Conservation (phyloP, 1,284 basidiomycete genomes). For the Sphagnurus paluster region DNA sequence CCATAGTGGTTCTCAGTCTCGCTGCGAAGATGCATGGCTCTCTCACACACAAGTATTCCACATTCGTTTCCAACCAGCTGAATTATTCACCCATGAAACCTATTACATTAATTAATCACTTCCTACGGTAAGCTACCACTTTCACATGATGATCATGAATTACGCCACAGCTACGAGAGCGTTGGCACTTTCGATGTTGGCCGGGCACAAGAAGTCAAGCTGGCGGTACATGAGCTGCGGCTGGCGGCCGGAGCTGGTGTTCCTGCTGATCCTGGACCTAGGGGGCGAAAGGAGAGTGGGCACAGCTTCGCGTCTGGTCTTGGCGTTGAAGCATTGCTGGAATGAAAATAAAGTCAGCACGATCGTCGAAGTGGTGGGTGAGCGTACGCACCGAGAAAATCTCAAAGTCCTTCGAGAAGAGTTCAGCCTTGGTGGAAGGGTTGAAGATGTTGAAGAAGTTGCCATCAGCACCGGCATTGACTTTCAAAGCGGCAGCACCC, state of each 20-base stretch:
- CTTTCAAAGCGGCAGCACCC: conserved; percentile 12
- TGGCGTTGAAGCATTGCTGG: conserved; percentile 3
- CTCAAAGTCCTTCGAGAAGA: conserved; percentile 9
- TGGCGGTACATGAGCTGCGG: background rate
- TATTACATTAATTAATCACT: too few relatives aligned
- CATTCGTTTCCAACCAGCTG: too few relatives aligned
- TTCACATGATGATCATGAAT: too few relatives aligned
- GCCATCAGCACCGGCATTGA: conserved; percentile 18
- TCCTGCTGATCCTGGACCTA: background rate
- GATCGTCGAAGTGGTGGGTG: background rate
- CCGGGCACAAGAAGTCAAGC: background rate
- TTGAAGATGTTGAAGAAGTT: conserved; percentile 21
- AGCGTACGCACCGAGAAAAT: conserved; percentile 2
- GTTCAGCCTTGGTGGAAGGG: background rate
- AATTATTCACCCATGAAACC: too few relatives aligned
- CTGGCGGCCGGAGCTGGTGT: background rate
- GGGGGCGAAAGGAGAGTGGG: too few relatives aligned
- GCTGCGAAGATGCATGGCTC: too few relatives aligned
- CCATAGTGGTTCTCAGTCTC: too few relatives aligned
- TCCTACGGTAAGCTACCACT: too few relatives aligned
- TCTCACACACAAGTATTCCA: too few relatives aligned
- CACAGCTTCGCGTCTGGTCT: background rate
- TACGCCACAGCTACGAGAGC: background rate
- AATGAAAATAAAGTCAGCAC: background rate
- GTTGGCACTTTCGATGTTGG: too few relatives aligned